Conservation (phyloP, 2,329 filamentous ascomycete genomes). For the Didymella glomerata region DNA sequence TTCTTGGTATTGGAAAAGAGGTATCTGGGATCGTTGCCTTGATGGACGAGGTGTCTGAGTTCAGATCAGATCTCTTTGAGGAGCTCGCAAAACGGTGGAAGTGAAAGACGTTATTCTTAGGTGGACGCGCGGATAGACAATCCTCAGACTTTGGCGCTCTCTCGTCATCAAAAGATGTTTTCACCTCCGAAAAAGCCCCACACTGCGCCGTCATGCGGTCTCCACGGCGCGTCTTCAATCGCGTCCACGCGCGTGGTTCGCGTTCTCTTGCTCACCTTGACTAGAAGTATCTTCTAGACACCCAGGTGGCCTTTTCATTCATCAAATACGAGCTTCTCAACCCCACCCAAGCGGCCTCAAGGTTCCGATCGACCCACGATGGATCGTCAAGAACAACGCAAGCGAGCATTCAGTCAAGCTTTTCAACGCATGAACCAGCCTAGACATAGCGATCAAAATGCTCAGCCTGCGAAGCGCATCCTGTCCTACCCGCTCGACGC, state of each 20-base stretch:
- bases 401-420: slow-evolving; percentile 31
- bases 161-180: slow-evolving; percentile 2
- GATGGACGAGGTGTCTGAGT: slow-evolving; percentile 44
- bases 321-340: neutral
- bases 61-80: slow-evolving; percentile 42
- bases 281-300: neutral
- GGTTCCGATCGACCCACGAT: slow-evolving; percentile 1
- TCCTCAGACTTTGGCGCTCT: slow-evolving; percentile 1
- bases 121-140: neutral
- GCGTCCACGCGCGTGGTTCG: slow-evolving; percentile 16
- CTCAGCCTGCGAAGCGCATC: slow-evolving; percentile 11
- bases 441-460: neutral
- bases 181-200: slow-evolving; percentile 8
- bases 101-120: slow-evolving; percentile 8
- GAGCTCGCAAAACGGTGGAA: slow-evolving; percentile 41
- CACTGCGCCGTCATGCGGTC: neutral
- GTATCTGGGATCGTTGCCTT: slow-evolving; percentile 39
- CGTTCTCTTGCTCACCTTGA: slow-evolving; percentile 1
- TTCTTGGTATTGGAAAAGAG: slow-evolving; percentile 38
- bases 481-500: neutral
- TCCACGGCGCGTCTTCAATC: neutral
- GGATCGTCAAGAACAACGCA: slow-evolving; percentile 21
- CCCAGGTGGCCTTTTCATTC: neutral
- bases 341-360: neutral
- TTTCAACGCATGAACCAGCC: slow-evolving; percentile 17